Evolutionary conservation across 2,329 filamentous ascomycete species (phyloP), one percentile per base, ranked within the genome.

Genomic region (Pseudogymnoascus sp.): DNA sequence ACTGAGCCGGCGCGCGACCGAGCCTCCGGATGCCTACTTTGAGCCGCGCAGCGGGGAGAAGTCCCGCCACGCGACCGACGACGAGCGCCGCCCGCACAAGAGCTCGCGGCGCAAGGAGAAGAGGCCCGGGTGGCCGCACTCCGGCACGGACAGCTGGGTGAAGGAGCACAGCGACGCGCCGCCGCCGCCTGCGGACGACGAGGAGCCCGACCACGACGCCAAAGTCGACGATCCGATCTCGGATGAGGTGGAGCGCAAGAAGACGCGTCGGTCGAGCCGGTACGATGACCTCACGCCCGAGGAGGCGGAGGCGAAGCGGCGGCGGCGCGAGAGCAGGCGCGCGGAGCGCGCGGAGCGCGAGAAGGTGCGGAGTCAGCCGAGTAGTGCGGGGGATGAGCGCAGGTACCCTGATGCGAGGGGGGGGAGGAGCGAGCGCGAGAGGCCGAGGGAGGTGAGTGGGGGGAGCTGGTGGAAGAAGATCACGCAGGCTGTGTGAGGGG

Each of bases 371-470:
- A 64, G 71, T 40, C 59, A 40, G 59, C 59, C 59, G 5, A 61
- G 70, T n/a, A 74, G 72, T 64, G 69, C 73, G 64, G 71, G 68
- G 11, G 69, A 72, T 53, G 69, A 65, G 15, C 63, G 68, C 28
- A 61, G 71, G 57, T 69, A 67, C 66, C 68, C 21, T 65, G 69
- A 63, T 69, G 71, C 60, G 70, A 69, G 53, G 68, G 67, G 5
- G 68, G 70, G 53, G 64, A 69, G 23, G 71, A 73, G 19, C 23
- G 40, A 50, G 81, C 82, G 68, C 78, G 78, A 6, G 82, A 87
- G 23, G 59, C 82, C 86, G 23, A 89, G 80, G 1, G 89, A 91
- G 76, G 84, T 95, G 63, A 96, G 79, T 19, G 90, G 86, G 26
- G 83, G 83, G 26, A 68, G 72, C 64, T 67, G 71, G 17, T 72